Percentiles rank a stretch among this genome's conserved stretches.
These are phyloP conservation scores for Apiosordaria backusii DNA, from an alignment of 495 filamentous ascomycete genomes.

Conservation along the genomic window DNA sequence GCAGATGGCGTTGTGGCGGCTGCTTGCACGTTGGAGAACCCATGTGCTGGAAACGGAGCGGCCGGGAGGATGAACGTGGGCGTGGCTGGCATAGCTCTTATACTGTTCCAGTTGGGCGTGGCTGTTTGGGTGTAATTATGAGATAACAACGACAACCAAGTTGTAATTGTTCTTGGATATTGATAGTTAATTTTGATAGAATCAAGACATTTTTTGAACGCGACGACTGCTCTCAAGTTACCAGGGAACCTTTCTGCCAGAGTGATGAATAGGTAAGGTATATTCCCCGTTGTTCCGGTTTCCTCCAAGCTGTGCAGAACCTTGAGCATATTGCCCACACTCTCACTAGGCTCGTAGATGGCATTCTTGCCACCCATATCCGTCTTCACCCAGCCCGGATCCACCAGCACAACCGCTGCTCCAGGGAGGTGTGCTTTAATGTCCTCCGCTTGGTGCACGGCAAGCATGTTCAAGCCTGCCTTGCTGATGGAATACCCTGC, in stretches of 20 bases:
- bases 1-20: neutral
- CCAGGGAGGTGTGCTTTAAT: constrained; percentile 34
- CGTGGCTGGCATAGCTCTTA: neutral
- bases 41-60: constrained; percentile 8
- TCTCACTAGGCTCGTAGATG: constrained; percentile 43
- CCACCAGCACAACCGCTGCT: constrained; percentile 48
- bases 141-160: neutral
- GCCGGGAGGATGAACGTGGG: constrained; percentile 1
- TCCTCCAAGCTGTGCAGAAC: constrained; percentile 31
- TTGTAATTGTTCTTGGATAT: neutral
- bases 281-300: constrained; percentile 41
- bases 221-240: constrained; percentile 14
- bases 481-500: constrained; percentile 42
- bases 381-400: constrained; percentile 63
- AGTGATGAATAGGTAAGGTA: constrained; percentile 22
- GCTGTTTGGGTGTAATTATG: neutral
- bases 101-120: neutral
- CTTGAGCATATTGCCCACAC: constrained; percentile 36
- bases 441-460: constrained; percentile 38
- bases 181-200: neutral
- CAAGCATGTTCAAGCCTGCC: constrained; percentile 43
- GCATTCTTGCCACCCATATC: constrained; percentile 57
- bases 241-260: constrained; percentile 29
- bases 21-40: constrained; percentile 16
- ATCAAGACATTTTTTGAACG: neutral